phyloP scores from a whole-genome alignment of 345 rosid species.

The Combretum micranthum region DNA sequence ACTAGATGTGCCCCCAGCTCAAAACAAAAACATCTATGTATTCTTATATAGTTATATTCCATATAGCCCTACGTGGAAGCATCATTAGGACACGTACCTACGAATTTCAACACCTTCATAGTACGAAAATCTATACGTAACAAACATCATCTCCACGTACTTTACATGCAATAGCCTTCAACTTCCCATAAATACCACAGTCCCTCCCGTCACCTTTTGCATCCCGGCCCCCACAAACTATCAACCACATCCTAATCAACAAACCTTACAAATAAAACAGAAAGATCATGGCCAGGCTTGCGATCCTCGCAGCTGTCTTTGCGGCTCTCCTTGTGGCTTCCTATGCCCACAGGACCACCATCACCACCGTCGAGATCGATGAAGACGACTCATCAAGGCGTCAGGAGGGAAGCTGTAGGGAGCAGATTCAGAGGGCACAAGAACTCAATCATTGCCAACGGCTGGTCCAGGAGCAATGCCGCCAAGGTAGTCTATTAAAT shows the following conservation, averaged over 20 bases:
- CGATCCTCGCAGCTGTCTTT: conserved; percentile 4
- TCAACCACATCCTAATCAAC: too few species aligned
- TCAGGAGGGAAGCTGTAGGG: conserved; percentile 1
- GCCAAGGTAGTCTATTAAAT: neutral
- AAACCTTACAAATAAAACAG: too few species aligned
- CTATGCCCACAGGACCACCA: conserved; percentile 2
- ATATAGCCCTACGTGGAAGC: too few species aligned
- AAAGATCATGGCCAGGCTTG: neutral
- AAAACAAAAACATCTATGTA: too few species aligned
- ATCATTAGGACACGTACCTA: too few species aligned
- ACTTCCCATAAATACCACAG: neutral
- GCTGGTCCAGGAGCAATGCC: neutral
- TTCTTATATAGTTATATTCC: too few species aligned
- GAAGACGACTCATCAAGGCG: neutral
- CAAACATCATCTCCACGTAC: neutral
- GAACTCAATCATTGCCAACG: conserved; percentile 4
- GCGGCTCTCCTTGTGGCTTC: neutral
- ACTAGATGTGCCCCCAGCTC: too few species aligned
- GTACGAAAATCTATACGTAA: too few species aligned
- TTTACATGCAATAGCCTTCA: neutral
- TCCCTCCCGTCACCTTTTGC: neutral
- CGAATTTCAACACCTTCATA: too few species aligned
- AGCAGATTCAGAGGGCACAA: neutral
- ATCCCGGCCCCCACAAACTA: neutral
- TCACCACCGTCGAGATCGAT: neutral